Conservation (phyloP, 805 yeast genomes). For the Metschnikowia drakensbergensis region DNA sequence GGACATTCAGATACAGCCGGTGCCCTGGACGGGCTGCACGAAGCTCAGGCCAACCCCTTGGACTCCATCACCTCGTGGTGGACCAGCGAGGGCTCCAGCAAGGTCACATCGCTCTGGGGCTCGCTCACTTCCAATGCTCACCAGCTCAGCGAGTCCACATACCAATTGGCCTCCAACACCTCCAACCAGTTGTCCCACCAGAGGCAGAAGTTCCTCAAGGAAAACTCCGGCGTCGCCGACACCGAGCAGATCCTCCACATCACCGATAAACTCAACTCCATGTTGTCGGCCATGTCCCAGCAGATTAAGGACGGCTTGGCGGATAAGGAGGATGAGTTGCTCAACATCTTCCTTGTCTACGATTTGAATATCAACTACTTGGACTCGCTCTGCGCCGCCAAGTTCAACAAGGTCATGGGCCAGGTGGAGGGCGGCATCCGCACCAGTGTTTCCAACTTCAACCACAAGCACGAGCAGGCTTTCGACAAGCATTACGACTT, state of each 20-base stretch:
- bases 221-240: constrained; percentile 18
- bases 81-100: constrained; percentile 63
- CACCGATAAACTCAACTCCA: constrained; percentile 29
- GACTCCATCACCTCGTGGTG: constrained; percentile 71
- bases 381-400: constrained; percentile 44
- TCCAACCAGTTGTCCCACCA: constrained; percentile 39
- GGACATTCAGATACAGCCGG: neutral
- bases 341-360: constrained; percentile 50
- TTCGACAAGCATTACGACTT: constrained; percentile 37
- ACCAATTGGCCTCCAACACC: constrained; percentile 45
- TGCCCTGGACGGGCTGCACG: neutral
- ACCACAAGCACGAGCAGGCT: constrained; percentile 28
- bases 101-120: constrained; percentile 66
- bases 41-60: constrained; percentile 38
- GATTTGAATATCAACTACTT: constrained; percentile 53
- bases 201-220: constrained; percentile 34
- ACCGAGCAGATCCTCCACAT: constrained; percentile 29
- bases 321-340: constrained; percentile 48
- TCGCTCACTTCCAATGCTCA: constrained; percentile 54
- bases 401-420: constrained; percentile 59
- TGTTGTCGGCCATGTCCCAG: constrained; percentile 37
- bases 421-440: constrained; percentile 79
- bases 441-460: constrained; percentile 52
- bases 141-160: constrained; percentile 47
- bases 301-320: constrained; percentile 51